These are phyloP conservation scores for Aspergillus heteromorphus DNA, from an alignment of 495 filamentous ascomycete genomes.

Conservation along the genomic window DNA sequence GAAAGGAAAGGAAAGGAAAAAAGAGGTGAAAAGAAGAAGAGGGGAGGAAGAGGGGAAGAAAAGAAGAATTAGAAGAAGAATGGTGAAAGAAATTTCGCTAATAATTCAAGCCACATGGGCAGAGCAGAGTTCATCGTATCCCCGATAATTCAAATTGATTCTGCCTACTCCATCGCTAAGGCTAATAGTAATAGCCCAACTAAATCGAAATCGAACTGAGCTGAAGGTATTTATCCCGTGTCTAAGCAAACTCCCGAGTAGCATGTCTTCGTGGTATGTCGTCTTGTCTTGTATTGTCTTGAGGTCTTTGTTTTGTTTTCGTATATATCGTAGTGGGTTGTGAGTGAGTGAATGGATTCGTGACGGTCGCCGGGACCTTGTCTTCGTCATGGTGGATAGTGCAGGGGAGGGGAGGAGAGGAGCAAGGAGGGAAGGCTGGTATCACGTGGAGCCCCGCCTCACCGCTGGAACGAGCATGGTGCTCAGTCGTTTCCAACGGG, in stretches of 20 bases:
- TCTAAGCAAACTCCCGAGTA: background rate
- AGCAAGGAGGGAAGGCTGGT: background rate
- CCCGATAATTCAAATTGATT: background rate
- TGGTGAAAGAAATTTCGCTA: background rate
- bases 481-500: constrained; percentile 39
- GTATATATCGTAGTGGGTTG: background rate
- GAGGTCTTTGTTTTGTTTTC: background rate
- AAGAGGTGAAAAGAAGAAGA: background rate
- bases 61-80: background rate
- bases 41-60: background rate
- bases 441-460: constrained; percentile 14
- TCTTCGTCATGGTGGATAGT: background rate
- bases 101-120: background rate
- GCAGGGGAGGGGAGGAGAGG: background rate
- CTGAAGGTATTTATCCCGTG: background rate
- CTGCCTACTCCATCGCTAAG: background rate
- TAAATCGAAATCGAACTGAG: background rate
- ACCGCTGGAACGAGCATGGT: constrained; percentile 29
- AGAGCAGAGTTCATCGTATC: too few relatives aligned
- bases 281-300: background rate
- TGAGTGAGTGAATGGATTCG: background rate
- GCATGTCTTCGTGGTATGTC: background rate
- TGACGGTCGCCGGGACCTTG: background rate
- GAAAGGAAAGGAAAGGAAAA: background rate
- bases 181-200: background rate